phyloP scores from a whole-genome alignment of 176 grass and related monocot genomes.

The Neostapfia colusana region DNA sequence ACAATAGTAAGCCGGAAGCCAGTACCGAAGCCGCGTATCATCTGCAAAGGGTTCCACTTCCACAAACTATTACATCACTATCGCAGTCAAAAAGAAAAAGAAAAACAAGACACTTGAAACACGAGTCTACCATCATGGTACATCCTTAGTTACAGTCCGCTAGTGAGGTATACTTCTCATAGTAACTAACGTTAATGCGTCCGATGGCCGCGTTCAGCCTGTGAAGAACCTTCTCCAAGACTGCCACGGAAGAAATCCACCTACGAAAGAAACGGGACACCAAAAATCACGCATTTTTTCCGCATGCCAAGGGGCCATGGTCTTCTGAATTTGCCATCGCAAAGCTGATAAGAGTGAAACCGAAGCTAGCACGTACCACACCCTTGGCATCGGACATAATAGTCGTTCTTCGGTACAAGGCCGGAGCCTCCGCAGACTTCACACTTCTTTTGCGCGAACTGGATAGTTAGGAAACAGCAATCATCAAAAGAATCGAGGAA shows the following conservation, averaged over 20 bases:
- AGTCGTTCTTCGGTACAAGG: constrained; percentile 55
- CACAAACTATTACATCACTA: no score
- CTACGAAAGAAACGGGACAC: constrained; percentile 37
- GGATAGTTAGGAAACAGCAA: background rate
- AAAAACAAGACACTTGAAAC: background rate
- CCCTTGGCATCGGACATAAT: constrained; percentile 68
- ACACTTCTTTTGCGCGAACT: constrained; percentile 81
- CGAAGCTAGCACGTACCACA: constrained; percentile 55
- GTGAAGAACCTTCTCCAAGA: constrained; percentile 92
- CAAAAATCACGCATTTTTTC: background rate
- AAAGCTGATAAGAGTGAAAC: background rate
- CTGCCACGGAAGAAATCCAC: constrained; percentile 96
- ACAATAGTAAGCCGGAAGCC: no score
- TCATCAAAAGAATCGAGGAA: background rate
- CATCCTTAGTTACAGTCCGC: background rate
- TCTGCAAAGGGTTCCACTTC: no score
- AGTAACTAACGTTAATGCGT: background rate
- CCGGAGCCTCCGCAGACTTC: constrained; percentile 77
- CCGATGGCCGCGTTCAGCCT: constrained; percentile 40
- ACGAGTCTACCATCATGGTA: background rate
- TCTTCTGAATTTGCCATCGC: background rate
- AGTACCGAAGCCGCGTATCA: no score
- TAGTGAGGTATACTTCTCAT: background rate
- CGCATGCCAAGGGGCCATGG: background rate
- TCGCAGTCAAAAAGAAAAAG: background rate